Conservation (phyloP, 371 early-diverging fungal genomes). For the Circinella umbellata region DNA sequence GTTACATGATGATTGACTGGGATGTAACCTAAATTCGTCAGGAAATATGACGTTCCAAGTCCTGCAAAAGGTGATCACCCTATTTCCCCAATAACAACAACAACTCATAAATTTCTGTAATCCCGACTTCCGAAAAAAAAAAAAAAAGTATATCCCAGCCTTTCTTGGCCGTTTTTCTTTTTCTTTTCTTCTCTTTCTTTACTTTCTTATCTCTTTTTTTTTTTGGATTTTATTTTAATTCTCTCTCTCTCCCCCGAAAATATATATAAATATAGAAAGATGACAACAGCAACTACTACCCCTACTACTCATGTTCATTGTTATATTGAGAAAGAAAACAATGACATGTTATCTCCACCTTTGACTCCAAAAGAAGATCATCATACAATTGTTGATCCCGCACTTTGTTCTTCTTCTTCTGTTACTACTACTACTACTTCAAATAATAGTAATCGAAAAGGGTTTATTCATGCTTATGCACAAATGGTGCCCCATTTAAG, state of each 20-base stretch:
- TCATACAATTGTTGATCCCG: too few species aligned
- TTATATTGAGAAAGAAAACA: slow-evolving; percentile 10
- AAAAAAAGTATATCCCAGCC: not conserved
- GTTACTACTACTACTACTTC: not conserved
- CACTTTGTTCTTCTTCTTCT: too few species aligned
- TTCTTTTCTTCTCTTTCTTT: slow-evolving; percentile 15
- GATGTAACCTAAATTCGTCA: slow-evolving; percentile 2
- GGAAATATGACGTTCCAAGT: slow-evolving; percentile 7
- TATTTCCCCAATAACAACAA: not conserved
- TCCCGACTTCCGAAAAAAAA: slow-evolving; percentile 6
- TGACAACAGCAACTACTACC: slow-evolving; percentile 1
- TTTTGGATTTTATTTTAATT: not conserved
- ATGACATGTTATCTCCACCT: slow-evolving; percentile 20
- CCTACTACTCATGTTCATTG: slow-evolving; percentile 2
- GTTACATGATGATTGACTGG: slow-evolving; percentile 6
- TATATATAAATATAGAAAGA: not conserved
- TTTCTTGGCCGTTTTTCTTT: slow-evolving; percentile 14
- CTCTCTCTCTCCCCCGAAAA: slow-evolving; percentile 1
- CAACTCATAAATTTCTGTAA: slow-evolving; percentile 3
- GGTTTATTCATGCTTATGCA: slow-evolving; percentile 23
- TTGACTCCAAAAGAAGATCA: slow-evolving; percentile 18
- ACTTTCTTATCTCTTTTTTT: slow-evolving; percentile 15
- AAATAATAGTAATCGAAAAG: slow-evolving; percentile 7
- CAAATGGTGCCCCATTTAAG: slow-evolving; percentile 23
- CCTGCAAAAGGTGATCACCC: slow-evolving; percentile 7